These are phyloP conservation scores for Halophytophthora polymorphica DNA, from an alignment of 352 stramenopile genomes.

Conservation along the genomic window DNA sequence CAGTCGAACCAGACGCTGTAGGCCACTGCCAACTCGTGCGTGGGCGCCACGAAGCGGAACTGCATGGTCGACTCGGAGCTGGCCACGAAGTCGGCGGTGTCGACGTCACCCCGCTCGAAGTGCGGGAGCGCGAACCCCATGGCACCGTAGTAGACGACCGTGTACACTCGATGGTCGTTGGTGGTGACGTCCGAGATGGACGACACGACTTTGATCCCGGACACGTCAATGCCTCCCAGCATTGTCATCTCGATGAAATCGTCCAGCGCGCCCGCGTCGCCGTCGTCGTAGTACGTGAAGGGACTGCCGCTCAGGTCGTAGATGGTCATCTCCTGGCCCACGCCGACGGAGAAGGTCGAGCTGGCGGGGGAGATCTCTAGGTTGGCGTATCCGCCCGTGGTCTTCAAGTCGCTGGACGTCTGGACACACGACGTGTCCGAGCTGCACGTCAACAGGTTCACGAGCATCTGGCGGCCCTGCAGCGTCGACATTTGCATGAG, in stretches of 20 bases:
- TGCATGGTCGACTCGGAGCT: conserved; percentile 2
- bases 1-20: conserved; percentile 4
- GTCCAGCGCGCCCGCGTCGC: conserved; percentile 3
- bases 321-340: conserved; percentile 1
- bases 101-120: neutral
- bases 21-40: neutral
- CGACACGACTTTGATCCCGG: conserved; percentile 1
- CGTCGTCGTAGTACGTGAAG: conserved; percentile 9
- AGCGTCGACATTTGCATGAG: conserved; percentile 6
- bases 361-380: conserved; percentile 8
- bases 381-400: neutral
- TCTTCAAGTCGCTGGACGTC: neutral
- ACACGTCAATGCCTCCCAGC: conserved; percentile 7
- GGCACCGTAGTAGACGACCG: conserved; percentile 6
- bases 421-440: conserved; percentile 9
- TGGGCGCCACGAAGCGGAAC: conserved; percentile 4
- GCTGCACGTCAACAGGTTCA: conserved; percentile 7
- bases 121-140: conserved; percentile 3
- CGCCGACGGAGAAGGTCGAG: conserved; percentile 3
- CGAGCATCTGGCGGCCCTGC: conserved; percentile 3
- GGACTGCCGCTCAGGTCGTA: neutral
- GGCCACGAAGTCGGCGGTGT: neutral
- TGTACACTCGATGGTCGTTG: neutral
- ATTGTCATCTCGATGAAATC: conserved; percentile 14
- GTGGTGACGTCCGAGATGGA: neutral